These are phyloP conservation scores for Esteya vermicola DNA, from an alignment of 2,329 filamentous ascomycete species.

Conservation along the genomic window DNA sequence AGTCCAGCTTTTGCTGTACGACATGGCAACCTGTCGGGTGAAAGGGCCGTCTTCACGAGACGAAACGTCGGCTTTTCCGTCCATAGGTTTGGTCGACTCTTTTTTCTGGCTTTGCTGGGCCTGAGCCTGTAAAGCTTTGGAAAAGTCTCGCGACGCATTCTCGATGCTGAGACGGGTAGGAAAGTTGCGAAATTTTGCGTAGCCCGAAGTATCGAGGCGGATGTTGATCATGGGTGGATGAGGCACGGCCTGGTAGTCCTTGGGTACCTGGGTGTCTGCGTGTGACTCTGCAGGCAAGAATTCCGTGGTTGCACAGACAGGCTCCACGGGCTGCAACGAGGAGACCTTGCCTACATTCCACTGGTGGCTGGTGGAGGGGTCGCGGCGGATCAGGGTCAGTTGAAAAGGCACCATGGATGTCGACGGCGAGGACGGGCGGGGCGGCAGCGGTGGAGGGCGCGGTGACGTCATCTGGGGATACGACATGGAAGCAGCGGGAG, in stretches of 20 bases:
- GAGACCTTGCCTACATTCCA: conserved; percentile 62
- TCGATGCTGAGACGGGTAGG: conserved; percentile 16
- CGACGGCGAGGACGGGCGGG: conserved; percentile 20
- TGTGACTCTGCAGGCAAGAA: no score
- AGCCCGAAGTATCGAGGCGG: conserved; percentile 39
- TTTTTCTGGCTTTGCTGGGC: no score
- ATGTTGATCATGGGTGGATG: conserved; percentile 31
- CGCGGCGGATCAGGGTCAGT: conserved; percentile 56
- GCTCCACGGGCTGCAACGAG: conserved; percentile 26
- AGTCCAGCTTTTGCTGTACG: conserved; percentile 35
- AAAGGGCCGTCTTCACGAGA: conserved; percentile 18
- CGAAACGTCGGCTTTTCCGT: no score
- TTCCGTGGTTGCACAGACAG: no score
- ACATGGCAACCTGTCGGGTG: conserved; percentile 42
- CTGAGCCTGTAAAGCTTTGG: no score
- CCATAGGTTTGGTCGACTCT: no score
- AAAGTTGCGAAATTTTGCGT: conserved; percentile 41
- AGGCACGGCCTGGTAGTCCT: neutral
- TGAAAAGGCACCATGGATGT: conserved; percentile 31
- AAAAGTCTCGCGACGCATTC: neutral
- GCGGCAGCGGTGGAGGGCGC: neutral
- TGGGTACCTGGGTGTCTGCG: no score
- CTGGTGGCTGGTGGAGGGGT: conserved; percentile 52
- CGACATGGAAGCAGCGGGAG: no score
- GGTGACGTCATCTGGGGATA: neutral